A percentile compares a stretch with the other conserved stretches of the same genome.
Evolutionary conservation across 1,284 basidiomycete genomes (phyloP).

Genomic region (Erythrobasidium hasegawianum): DNA sequence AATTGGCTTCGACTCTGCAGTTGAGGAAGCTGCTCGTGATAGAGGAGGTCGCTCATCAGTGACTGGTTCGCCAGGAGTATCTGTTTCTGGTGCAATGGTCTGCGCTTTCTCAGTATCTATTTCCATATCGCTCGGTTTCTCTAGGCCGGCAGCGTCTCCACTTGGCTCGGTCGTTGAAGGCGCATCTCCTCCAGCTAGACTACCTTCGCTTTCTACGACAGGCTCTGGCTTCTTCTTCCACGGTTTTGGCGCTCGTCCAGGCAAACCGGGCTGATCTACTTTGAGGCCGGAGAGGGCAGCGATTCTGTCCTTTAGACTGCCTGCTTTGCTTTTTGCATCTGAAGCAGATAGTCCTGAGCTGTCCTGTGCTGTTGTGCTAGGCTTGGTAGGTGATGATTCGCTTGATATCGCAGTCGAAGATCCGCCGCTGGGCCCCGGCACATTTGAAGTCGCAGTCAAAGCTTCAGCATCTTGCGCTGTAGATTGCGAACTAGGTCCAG

Average conservation of each 20-base stretch:
- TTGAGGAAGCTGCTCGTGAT: not conserved
- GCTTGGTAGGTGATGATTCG: not conserved
- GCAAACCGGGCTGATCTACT: constrained; percentile 58
- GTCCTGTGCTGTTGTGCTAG: not conserved
- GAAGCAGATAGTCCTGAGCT: constrained; percentile 60
- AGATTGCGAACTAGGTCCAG: not conserved
- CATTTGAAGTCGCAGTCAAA: too few relatives aligned
- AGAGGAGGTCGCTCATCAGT: not conserved
- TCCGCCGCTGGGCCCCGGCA: too few relatives aligned
- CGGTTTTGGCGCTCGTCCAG: constrained; percentile 61
- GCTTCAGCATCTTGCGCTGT: too few relatives aligned
- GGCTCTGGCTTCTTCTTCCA: constrained; percentile 51
- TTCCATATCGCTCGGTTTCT: constrained; percentile 20
- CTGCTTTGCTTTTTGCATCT: constrained; percentile 77
- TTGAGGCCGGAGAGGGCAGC: constrained; percentile 70
- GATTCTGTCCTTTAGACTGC: constrained; percentile 80
- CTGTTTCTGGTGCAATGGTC: constrained; percentile 18
- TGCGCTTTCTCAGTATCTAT: not conserved
- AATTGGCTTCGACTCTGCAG: not conserved
- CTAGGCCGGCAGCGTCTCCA: constrained; percentile 36
- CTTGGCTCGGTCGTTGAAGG: constrained; percentile 21
- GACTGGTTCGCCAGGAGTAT: constrained; percentile 42
- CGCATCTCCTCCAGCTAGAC: constrained; percentile 47
- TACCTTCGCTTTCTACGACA: constrained; percentile 46
- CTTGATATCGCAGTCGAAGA: too few relatives aligned